These are phyloP conservation scores for Lonicera japonica DNA, from an alignment of 129 eudicot genomes.

Conservation along the genomic window DNA sequence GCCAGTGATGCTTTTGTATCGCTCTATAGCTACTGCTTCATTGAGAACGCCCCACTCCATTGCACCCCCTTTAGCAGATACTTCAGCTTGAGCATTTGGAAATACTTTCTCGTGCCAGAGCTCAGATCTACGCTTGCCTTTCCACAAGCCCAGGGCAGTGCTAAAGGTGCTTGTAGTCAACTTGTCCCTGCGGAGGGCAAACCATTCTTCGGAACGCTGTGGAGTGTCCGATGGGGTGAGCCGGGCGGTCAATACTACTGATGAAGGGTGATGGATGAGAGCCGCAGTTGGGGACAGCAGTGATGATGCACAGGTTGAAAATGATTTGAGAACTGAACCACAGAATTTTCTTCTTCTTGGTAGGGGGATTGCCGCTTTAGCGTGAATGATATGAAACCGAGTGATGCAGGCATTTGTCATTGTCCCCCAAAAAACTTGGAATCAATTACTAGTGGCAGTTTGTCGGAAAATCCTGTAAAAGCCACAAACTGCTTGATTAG, in stretches of 20 bases:
- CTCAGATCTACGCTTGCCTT: slow-evolving; percentile 78
- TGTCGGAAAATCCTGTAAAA: slow-evolving; percentile 13
- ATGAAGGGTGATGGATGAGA: slow-evolving; percentile 21
- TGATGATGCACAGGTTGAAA: slow-evolving; percentile 37
- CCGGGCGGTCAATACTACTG: slow-evolving; percentile 27
- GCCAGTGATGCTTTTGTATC: slow-evolving; percentile 71
- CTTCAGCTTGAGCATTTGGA: slow-evolving; percentile 20
- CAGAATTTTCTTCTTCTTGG: slow-evolving; percentile 21
- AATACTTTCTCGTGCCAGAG: slow-evolving; percentile 88
- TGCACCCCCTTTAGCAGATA: slow-evolving; percentile 33
- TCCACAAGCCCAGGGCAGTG: slow-evolving; percentile 92
- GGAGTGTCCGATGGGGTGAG: slow-evolving; percentile 61
- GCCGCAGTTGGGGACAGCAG: slow-evolving; percentile 19
- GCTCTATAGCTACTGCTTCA: slow-evolving; percentile 67
- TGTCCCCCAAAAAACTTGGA: background rate
- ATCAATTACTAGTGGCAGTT: background rate
- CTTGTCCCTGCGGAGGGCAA: slow-evolving; percentile 81
- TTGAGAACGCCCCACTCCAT: slow-evolving; percentile 92
- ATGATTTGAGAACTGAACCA: slow-evolving; percentile 15
- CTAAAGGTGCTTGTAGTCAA: slow-evolving; percentile 90
- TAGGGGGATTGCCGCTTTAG: slow-evolving; percentile 26
- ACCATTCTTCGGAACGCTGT: slow-evolving; percentile 95
- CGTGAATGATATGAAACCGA: slow-evolving; percentile 32
- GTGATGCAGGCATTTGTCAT: slow-evolving; percentile 52
- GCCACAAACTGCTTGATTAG: background rate